These are phyloP conservation scores for Pestalotiopsis sp. DNA, from an alignment of 2,329 filamentous ascomycete genomes.

Conservation along the genomic window DNA sequence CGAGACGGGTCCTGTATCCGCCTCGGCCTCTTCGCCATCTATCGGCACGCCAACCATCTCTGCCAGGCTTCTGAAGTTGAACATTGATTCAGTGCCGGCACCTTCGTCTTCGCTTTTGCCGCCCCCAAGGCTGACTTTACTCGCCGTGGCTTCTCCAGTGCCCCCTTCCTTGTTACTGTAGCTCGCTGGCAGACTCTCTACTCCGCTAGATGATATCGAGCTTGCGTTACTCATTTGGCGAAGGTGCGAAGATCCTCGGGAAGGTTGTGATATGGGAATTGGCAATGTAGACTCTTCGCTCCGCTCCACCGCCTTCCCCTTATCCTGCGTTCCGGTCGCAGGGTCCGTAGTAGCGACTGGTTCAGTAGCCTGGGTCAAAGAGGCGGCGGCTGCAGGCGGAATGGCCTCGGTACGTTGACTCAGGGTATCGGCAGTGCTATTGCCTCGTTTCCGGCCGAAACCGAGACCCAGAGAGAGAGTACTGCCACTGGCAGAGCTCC, in stretches of 20 bases:
- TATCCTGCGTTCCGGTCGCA: slow-evolving; percentile 45
- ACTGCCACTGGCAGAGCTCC: slow-evolving; percentile 61
- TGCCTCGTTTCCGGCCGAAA: slow-evolving; percentile 59
- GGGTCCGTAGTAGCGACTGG: slow-evolving; percentile 21
- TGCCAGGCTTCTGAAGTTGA: slow-evolving; percentile 87
- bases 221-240: slow-evolving; percentile 87
- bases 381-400: slow-evolving; percentile 44
- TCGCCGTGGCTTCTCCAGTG: slow-evolving; percentile 52
- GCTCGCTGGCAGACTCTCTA: slow-evolving; percentile 65
- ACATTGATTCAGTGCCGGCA: slow-evolving; percentile 72
- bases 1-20: neutral
- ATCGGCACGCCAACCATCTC: slow-evolving; percentile 75
- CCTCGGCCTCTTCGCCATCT: slow-evolving; percentile 39
- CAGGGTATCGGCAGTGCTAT: slow-evolving; percentile 58
- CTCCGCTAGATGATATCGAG: slow-evolving; percentile 75
- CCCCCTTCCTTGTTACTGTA: slow-evolving; percentile 41
- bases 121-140: slow-evolving; percentile 52
- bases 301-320: slow-evolving; percentile 73
- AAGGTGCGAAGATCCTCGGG: slow-evolving; percentile 68
- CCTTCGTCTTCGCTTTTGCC: slow-evolving; percentile 52
- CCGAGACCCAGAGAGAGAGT: slow-evolving; percentile 57
- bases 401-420: slow-evolving; percentile 56
- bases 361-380: slow-evolving; percentile 32
- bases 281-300: slow-evolving; percentile 39
- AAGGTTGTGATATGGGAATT: slow-evolving; percentile 46